phyloP scores from a whole-genome alignment of 306 rosid species.

The Acacia acuminata region DNA sequence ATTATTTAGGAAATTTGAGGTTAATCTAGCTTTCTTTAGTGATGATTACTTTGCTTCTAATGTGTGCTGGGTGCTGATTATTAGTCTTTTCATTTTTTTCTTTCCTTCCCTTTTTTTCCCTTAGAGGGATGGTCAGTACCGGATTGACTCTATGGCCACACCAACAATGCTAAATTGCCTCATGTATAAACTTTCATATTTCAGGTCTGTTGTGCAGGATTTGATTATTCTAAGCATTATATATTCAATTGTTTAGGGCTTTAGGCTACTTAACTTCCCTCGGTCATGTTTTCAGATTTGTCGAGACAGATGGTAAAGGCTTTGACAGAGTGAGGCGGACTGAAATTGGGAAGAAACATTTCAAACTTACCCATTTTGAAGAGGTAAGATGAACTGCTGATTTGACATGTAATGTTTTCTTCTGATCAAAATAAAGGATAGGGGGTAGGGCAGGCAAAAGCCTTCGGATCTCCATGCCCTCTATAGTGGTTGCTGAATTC shows the following conservation, averaged over 20 bases:
- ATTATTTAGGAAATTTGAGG: slow-evolving; percentile 19
- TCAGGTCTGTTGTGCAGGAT: slow-evolving; percentile 64
- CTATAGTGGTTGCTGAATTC: neutral
- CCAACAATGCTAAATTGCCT: slow-evolving; percentile 93
- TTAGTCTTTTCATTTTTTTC: neutral
- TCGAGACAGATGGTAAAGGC: slow-evolving; percentile 96
- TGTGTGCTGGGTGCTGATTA: slow-evolving; percentile 14
- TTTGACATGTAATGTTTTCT: slow-evolving; percentile 2
- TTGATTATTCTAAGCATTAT: neutral
- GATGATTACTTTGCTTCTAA: slow-evolving; percentile 12
- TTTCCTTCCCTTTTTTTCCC: neutral
- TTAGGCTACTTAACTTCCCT: slow-evolving; percentile 11
- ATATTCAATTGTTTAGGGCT: slow-evolving; percentile 27
- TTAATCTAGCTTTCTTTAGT: neutral
- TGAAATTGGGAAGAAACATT: slow-evolving; percentile 91
- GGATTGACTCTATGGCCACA: slow-evolving; percentile 90
- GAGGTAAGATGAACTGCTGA: slow-evolving; percentile 62
- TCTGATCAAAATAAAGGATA: slow-evolving; percentile 9
- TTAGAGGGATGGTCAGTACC: slow-evolving; percentile 96
- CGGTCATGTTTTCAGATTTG: slow-evolving; percentile 63
- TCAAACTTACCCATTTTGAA: slow-evolving; percentile 91
- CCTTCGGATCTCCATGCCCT: neutral
- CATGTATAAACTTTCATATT: slow-evolving; percentile 97
- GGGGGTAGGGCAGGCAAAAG: neutral
- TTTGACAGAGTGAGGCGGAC: slow-evolving; percentile 90